phyloP scores from a whole-genome alignment of 495 filamentous ascomycete species.

The Annulohypoxylon moriforme region DNA sequence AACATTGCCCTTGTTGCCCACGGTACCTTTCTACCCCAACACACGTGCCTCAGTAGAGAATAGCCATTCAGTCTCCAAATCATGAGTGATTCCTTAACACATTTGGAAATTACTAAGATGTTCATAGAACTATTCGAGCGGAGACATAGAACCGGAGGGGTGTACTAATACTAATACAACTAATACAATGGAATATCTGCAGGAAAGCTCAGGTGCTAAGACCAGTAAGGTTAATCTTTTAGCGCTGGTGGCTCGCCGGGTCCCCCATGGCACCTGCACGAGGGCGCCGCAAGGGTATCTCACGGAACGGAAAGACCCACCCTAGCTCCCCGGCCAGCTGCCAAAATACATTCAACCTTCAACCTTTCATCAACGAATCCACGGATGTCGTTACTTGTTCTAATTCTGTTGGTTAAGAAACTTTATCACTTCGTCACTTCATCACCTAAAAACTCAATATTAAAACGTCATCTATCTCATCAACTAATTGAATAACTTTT shows the following conservation, averaged over 20 bases:
- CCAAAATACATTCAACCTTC: slow-evolving; percentile 12
- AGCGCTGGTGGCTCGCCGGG: slow-evolving; percentile 23
- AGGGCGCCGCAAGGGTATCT: slow-evolving; percentile 33
- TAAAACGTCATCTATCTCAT: slow-evolving; percentile 6
- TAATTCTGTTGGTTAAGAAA: slow-evolving; percentile 23
- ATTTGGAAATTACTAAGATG: background rate
- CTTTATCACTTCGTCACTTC: background rate
- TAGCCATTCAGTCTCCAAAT: background rate
- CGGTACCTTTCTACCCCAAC: background rate
- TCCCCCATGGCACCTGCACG: slow-evolving; percentile 34
- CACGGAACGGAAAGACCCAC: slow-evolving; percentile 34
- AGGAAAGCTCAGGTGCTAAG: background rate
- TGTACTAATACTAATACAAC: no score
- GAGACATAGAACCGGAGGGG: background rate
- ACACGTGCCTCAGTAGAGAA: background rate
- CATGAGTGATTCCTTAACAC: background rate
- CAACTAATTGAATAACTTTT: background rate
- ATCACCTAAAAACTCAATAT: slow-evolving; percentile 13
- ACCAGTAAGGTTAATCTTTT: slow-evolving; percentile 2
- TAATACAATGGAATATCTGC: slow-evolving; percentile 16
- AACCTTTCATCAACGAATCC: background rate
- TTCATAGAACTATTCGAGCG: background rate
- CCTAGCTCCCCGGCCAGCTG: slow-evolving; percentile 29
- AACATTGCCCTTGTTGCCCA: background rate
- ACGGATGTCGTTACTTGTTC: slow-evolving; percentile 32